Evolutionary conservation across 2,329 filamentous ascomycete genomes (phyloP), one percentile per base, ranked within the genome.

Genomic region (Furcasterigmium sp.): DNA sequence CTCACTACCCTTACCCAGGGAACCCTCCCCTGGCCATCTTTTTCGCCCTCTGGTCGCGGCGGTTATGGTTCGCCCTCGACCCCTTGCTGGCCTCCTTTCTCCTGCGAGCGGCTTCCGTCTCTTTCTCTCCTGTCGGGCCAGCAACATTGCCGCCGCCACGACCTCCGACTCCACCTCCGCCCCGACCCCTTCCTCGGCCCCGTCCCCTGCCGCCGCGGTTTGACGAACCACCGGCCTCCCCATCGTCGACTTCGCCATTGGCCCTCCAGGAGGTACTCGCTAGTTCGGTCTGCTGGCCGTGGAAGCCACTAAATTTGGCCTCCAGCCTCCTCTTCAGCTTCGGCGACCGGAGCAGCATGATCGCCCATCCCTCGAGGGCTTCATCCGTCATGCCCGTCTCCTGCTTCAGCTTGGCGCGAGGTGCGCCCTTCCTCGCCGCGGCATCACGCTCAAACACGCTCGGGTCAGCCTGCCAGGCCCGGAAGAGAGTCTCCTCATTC

Each of bases 311-410:
- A 54, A 84, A 85, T 56, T 81, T 84, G 40, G 75, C 75, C 62
- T 95, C 87, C 35, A 97, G 65, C 44, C 78, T 74, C 44, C 79
- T 77, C 59, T 84, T 69, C 46, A 84, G 76, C 54, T 79, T 77
- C 1, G 86, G 76, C 53, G 91, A 85, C 25, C 91, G 77, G 11
- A 72, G 68, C 8, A 96, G 65, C 87, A 97, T 95, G 39, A 95
- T 69, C 0, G 79, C 88, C 91, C 91, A 98, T 5, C 93, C 93
- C 63, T 97, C 93, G 26, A 98, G 85, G 3, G 85, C 83, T 63
- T 97, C 91, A 53, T 97, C 91, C 1, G 89, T 90, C 88, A 96
- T 88, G 4, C 84, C 84, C 1, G 88, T 95, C 46, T 90, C 82
- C 18, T 76, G 75, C 52, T 83, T 85, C 39, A 98, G 60, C 26